phyloP scores from a whole-genome alignment of 2,329 filamentous ascomycete species.

The Xylariaceae sp. region DNA sequence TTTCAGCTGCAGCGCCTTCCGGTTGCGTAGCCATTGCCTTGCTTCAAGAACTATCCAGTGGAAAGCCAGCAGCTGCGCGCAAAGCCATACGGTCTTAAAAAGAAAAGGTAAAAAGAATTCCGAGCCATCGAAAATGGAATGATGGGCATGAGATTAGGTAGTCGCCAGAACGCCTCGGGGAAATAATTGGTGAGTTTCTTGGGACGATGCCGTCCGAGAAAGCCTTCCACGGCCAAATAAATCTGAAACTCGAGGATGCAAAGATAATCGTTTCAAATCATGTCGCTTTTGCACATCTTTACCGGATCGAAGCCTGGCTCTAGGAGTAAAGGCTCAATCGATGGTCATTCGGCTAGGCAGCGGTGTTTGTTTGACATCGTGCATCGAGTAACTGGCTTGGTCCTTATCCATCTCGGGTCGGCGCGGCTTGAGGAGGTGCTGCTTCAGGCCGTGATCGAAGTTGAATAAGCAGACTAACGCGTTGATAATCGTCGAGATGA shows the following conservation, averaged over 20 bases:
- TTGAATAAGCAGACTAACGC: slow-evolving; percentile 84
- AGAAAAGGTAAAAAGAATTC: background rate
- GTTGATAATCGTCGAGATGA: slow-evolving; percentile 82
- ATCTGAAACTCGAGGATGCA: slow-evolving; percentile 25
- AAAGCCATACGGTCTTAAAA: slow-evolving; percentile 3
- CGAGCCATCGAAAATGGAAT: slow-evolving; percentile 6
- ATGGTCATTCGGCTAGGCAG: slow-evolving; percentile 57
- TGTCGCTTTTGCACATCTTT: slow-evolving; percentile 31
- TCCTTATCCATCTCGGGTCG: slow-evolving; percentile 48
- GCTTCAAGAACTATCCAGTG: slow-evolving; percentile 14
- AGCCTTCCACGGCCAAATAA: slow-evolving; percentile 22
- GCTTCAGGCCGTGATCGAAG: slow-evolving; percentile 84
- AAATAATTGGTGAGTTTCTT: slow-evolving; percentile 12
- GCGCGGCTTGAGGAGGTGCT: slow-evolving; percentile 62
- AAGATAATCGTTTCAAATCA: slow-evolving; percentile 29
- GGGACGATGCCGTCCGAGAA: slow-evolving; percentile 4
- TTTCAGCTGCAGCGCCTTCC: background rate
- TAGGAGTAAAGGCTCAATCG: slow-evolving; percentile 38
- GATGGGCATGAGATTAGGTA: slow-evolving; percentile 4
- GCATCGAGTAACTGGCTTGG: slow-evolving; percentile 50
- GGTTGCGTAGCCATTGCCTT: background rate
- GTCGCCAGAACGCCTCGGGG: slow-evolving; percentile 17
- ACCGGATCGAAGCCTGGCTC: slow-evolving; percentile 6
- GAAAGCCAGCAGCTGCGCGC: slow-evolving; percentile 4
- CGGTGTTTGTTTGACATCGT: slow-evolving; percentile 50